phyloP scores from a whole-genome alignment of 176 grass and related monocot species.

The Zea luxurians region DNA sequence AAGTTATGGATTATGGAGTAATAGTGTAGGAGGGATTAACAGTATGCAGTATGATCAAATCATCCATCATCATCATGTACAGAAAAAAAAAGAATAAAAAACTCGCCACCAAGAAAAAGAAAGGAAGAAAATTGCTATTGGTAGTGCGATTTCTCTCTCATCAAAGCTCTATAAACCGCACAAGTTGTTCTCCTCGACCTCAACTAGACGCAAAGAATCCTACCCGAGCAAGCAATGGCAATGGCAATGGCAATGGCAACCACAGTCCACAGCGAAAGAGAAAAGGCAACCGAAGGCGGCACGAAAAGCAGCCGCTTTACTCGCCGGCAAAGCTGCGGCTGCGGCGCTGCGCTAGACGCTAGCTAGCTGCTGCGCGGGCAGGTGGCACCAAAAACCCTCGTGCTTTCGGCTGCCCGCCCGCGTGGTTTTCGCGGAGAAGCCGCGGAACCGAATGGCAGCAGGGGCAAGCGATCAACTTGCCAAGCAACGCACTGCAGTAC shows the following conservation, averaged over 20 bases:
- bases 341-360: background rate
- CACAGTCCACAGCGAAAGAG: background rate
- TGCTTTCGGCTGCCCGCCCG: background rate
- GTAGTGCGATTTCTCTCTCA: background rate
- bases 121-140: background rate
- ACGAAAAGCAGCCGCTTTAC: background rate
- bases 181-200: background rate
- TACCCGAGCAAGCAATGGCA: background rate
- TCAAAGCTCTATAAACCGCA: background rate
- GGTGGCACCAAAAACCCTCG: background rate
- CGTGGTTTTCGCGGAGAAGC: slow-evolving; percentile 8
- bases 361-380: background rate
- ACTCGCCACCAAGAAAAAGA: no score
- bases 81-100: no score
- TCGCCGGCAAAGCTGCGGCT: background rate
- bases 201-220: background rate
- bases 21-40: background rate
- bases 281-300: background rate
- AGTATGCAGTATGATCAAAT: background rate
- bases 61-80: background rate
- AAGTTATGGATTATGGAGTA: no score
- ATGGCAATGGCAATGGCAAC: background rate
- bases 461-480: background rate
- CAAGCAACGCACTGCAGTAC: background rate
- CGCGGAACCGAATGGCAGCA: background rate